Evolutionary conservation across 2,329 filamentous ascomycete species (phyloP), one percentile per base, ranked within the genome.

Genomic region (Dothidotthia symphoricarpi): DNA sequence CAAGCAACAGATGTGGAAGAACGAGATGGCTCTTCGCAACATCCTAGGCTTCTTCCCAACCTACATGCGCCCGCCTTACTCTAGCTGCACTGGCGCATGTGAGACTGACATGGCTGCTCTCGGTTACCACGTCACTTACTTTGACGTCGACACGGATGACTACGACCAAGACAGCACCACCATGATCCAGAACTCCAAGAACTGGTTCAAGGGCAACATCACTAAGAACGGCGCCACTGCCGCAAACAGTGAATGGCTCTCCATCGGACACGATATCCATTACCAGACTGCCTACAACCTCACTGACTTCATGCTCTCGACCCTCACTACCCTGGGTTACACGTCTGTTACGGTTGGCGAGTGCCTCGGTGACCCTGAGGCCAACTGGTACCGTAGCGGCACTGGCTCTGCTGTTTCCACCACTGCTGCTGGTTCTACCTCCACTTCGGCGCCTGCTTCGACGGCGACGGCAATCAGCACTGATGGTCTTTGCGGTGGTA

Each of bases 91-190:
- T 25, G 52, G 57, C 25, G 54, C 48, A 17, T 66, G 71, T 51
- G 60, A 68, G 53, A 40, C 56, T 14, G 59, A 66, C 34, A 56
- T 72, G 57, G 59, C 67, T 25, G 59, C 57, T 30, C 58, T 82
- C 33, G 75, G 75, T 39, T 82, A 81, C 69, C 78, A 79, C 55
- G 72, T 81, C 53, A 75, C 78, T 52, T 82, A 78, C 51, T 72
- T 81, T 53, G 76, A 82, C 45, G 67, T 83, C 32, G 80, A 83
- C 55, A 74, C 78, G 1, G 75, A 78, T 34, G 80, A 83, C 63
- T 82, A 81, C 71, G 75, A 80, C 54, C 72, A 77, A 34, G 64
- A 72, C 42, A 66, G 70, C 3, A 69, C 76, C 0, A 57, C 64
- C 38, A 49, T 67, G 41, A 75, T 76, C 34, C 69, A 75, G 46